Evolutionary conservation across 129 eudicot genomes (phyloP).

Genomic region (Flaveria robusta): DNA sequence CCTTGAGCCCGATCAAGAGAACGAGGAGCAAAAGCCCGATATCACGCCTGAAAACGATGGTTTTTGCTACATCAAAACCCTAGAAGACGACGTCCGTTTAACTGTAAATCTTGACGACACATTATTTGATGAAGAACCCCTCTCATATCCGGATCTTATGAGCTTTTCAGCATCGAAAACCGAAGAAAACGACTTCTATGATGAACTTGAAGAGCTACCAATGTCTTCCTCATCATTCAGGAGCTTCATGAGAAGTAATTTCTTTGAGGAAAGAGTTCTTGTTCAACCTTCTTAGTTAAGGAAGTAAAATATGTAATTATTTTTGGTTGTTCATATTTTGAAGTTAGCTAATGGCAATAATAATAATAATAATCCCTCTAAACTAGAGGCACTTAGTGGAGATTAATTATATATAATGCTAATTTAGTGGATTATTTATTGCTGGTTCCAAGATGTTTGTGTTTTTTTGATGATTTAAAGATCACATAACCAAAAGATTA

Average conservation of each 20-base stretch:
- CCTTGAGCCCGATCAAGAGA: constrained; percentile 34
- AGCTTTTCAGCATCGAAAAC: constrained; percentile 42
- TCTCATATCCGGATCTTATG: constrained; percentile 45
- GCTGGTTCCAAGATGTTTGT: constrained; percentile 32
- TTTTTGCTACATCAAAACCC: constrained; percentile 54
- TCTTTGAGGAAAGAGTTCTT: constrained; percentile 69
- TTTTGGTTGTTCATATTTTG: constrained; percentile 33
- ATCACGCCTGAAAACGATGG: constrained; percentile 27
- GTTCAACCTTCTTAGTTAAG: constrained; percentile 49
- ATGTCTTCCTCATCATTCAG: constrained; percentile 62
- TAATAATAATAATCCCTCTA: constrained; percentile 14
- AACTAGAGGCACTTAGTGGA: constrained; percentile 17
- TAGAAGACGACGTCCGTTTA: constrained; percentile 40
- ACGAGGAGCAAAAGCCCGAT: constrained; percentile 28
- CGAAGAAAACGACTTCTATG: constrained; percentile 74
- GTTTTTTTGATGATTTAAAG: constrained; percentile 21
- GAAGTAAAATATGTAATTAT: constrained; percentile 9
- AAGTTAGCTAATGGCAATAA: constrained; percentile 26
- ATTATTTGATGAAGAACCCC: constrained; percentile 51
- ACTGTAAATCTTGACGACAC: constrained; percentile 37
- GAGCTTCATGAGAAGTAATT: constrained; percentile 54
- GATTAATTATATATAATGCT: constrained; percentile 17
- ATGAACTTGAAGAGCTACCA: constrained; percentile 82
- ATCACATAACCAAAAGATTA: constrained; percentile 36
- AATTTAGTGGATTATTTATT: constrained; percentile 7